Percentiles rank a stretch among this genome's conserved stretches.
These are phyloP conservation scores for Carallia pectinifolia DNA, from an alignment of 345 rosid species.

Conservation along the genomic window DNA sequence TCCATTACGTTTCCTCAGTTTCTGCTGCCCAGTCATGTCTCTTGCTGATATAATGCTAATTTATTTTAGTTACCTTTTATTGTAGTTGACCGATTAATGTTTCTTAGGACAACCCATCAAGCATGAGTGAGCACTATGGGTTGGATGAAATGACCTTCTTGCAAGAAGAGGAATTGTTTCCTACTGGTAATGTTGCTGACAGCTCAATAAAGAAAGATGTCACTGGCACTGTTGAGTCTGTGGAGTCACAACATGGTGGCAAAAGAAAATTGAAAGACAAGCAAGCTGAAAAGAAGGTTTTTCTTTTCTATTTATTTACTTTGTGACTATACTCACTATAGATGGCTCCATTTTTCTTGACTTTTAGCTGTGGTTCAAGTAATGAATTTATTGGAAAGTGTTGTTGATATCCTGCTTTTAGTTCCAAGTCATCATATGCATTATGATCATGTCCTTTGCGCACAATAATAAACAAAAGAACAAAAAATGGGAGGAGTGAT, in stretches of 20 bases:
- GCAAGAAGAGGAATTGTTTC: conserved; percentile 75
- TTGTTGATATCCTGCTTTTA: no score
- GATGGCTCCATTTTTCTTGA: neutral
- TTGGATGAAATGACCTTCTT: conserved; percentile 84
- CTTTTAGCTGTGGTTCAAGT: no score
- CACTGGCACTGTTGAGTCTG: conserved; percentile 35
- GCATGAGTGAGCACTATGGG: conserved; percentile 43
- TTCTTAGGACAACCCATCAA: conserved; percentile 42
- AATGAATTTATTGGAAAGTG: no score
- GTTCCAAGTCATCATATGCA: no score
- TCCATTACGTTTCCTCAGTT: no score
- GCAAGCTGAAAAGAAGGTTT: conserved; percentile 66
- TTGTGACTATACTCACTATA: neutral
- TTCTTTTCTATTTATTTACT: neutral
- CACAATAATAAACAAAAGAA: no score
- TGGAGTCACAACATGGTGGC: conserved; percentile 42
- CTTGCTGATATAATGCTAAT: no score
- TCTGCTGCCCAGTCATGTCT: no score
- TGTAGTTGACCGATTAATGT: neutral
- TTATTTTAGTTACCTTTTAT: neutral
- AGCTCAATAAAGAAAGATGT: conserved; percentile 39
- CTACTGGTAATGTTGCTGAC: conserved; percentile 35
- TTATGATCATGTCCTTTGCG: no score
- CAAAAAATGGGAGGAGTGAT: no score
- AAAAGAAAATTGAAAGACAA: conserved; percentile 60